Evolutionary conservation across 108 stramenopile genomes (phyloP).

Genomic region (Cyclotella baltica): DNA sequence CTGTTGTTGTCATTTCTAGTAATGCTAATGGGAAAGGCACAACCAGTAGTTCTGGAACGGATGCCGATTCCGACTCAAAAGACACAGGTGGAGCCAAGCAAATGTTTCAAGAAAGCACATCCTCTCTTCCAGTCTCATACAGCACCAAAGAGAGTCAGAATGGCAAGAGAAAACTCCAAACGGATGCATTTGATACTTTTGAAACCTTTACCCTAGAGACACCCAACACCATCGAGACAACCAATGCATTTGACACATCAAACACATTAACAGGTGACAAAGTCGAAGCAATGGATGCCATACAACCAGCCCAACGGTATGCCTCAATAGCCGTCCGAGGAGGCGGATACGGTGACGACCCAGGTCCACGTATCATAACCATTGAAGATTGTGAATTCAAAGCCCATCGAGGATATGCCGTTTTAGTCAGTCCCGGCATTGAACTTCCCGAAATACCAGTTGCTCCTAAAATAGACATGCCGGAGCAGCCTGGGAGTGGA

Average conservation of each 20-base stretch:
- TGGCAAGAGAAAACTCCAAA: too few species aligned
- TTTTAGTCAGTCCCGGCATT: slow-evolving; percentile 47
- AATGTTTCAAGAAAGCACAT: background rate
- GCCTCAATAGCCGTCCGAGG: slow-evolving; percentile 42
- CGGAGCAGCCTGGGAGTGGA: background rate
- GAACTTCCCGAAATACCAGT: slow-evolving; percentile 26
- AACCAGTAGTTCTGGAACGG: too few species aligned
- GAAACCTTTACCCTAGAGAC: background rate
- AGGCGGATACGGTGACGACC: slow-evolving; percentile 39
- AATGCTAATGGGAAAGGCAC: too few species aligned
- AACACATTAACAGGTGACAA: background rate
- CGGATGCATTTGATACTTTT: too few species aligned
- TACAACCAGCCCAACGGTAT: slow-evolving; percentile 32
- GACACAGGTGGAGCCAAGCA: background rate
- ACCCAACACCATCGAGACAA: background rate
- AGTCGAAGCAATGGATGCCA: background rate
- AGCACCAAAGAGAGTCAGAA: too few species aligned
- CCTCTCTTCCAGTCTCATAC: background rate
- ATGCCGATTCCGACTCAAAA: background rate
- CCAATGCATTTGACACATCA: background rate
- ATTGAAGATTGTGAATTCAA: slow-evolving; percentile 41
- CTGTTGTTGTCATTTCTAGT: too few species aligned
- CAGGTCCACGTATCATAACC: slow-evolving; percentile 38
- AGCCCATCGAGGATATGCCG: slow-evolving; percentile 42
- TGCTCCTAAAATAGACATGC: background rate